A percentile compares a stretch with the other conserved stretches of the same genome.
These are phyloP conservation scores for Citrus glauca DNA, from an alignment of 345 rosid species.

Conservation along the genomic window DNA sequence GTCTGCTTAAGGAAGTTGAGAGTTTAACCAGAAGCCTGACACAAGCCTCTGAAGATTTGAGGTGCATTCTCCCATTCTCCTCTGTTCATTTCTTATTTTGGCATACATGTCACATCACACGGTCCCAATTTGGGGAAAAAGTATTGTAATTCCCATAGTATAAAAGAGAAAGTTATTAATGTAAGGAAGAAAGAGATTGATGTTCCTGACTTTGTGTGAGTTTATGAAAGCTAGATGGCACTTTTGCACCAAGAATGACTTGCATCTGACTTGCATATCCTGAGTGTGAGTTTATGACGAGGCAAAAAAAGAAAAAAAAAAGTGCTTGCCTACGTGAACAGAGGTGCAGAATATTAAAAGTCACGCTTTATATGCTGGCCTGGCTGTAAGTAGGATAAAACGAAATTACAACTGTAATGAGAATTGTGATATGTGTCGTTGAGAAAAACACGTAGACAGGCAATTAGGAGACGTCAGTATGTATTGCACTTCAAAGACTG, in stretches of 20 bases:
- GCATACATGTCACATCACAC: background rate
- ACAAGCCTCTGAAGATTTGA: conserved; percentile 83
- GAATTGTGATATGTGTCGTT: background rate
- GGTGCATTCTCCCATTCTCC: conserved; percentile 36
- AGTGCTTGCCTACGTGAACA: background rate
- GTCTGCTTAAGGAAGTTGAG: conserved; percentile 89
- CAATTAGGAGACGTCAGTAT: background rate
- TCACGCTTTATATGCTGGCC: background rate
- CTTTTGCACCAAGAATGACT: background rate
- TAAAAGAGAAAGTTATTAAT: background rate
- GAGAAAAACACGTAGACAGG: background rate
- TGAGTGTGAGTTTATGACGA: background rate
- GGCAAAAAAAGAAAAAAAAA: background rate
- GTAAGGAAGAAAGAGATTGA: background rate
- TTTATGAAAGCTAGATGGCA: background rate
- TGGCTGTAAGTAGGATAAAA: background rate
- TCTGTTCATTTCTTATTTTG: background rate
- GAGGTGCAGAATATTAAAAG: background rate
- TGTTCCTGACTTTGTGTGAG: background rate
- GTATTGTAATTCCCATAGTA: background rate
- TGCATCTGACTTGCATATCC: background rate
- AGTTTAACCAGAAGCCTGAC: conserved; percentile 77
- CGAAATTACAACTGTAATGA: background rate
- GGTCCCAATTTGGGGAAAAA: background rate
- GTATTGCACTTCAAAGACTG: no score